Evolutionary conservation across 2,329 filamentous ascomycete genomes (phyloP).

Genomic region (Fusarium nematophilum): DNA sequence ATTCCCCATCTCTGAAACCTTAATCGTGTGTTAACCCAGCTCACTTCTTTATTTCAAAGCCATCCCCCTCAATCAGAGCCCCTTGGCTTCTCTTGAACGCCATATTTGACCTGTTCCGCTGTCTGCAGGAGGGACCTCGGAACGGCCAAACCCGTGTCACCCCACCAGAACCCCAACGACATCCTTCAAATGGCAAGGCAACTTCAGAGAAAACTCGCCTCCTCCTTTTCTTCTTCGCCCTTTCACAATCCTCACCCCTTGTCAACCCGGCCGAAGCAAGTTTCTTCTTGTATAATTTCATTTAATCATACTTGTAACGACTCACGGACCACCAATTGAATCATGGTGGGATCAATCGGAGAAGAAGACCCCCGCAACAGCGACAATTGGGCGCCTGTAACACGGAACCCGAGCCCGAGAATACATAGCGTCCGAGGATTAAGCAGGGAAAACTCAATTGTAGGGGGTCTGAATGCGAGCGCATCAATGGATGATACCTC

Average conservation of each 20-base stretch:
- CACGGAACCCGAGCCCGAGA: too few relatives aligned
- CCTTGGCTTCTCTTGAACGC: neutral
- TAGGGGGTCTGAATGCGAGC: too few relatives aligned
- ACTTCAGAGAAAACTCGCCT: constrained; percentile 2
- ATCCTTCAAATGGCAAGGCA: constrained; percentile 20
- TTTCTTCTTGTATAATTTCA: neutral
- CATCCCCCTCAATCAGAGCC: neutral
- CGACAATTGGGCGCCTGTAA: too few relatives aligned
- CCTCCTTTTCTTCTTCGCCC: constrained; percentile 1
- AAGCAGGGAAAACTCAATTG: too few relatives aligned
- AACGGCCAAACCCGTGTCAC: constrained; percentile 32
- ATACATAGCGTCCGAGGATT: too few relatives aligned
- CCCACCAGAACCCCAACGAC: constrained; percentile 36
- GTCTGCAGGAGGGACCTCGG: constrained; percentile 18
- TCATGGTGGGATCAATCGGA: too few relatives aligned
- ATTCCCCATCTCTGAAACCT: neutral
- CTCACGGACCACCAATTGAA: too few relatives aligned
- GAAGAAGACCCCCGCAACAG: too few relatives aligned
- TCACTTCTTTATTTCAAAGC: too few relatives aligned
- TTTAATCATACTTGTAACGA: too few relatives aligned
- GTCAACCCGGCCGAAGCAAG: neutral
- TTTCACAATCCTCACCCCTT: neutral
- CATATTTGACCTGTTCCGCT: neutral
- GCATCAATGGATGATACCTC: too few relatives aligned
- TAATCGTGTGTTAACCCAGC: too few relatives aligned